Base-by-base conservation (phyloP, 2,329 filamentous ascomycete species). In the Pseudohalonectria lignicola region DNA sequence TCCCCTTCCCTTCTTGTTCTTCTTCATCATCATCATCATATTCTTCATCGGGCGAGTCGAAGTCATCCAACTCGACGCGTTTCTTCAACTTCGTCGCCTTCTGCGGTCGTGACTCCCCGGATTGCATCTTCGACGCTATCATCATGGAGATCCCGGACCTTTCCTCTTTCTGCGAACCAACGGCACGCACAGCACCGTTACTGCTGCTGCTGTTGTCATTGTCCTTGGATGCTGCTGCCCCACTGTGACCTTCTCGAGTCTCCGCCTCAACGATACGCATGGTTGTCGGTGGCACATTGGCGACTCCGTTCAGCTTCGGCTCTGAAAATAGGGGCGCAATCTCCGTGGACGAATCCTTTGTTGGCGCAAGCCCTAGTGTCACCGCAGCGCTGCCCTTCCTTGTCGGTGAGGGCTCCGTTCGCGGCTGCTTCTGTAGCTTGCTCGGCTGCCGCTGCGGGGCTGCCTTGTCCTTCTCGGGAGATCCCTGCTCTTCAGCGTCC, bases 351-450 rank as follows among this genome's bases (percentile, higher is more conserved):
- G 56, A 45, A 19, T 54, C 52, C 56, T 55, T 29, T 48, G 45
- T n/a, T n/a, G n/a, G n/a, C n/a, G n/a, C n/a, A n/a, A n/a, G n/a
- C n/a, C n/a, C n/a, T n/a, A n/a, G n/a, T n/a, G n/a, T n/a, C n/a
- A n/a, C n/a, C 9, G 47, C 43, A 4, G 52, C 49, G 20, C 49
- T 48, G 9, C 56, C 43, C 48, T 66, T 72, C 20, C 60, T 57
- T 16, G 61, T 62, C 12, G 65, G 61, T 5, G 67, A 70, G 7
- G 64, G 57, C 40, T 73, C 70, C 9, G 51, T 56, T 35, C 68
- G 56, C 1, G 73, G 69, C 41, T 71, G 70, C 56, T 87, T 87
- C 50, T 86, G 81, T 37, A 86, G 63, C 55, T 86, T 87, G 61
- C 73, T 76, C 4, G 73, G 58, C 39, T 73, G 67, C 42, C 76